Conservation (phyloP, 805 yeast species). For the Candida michaelii region DNA sequence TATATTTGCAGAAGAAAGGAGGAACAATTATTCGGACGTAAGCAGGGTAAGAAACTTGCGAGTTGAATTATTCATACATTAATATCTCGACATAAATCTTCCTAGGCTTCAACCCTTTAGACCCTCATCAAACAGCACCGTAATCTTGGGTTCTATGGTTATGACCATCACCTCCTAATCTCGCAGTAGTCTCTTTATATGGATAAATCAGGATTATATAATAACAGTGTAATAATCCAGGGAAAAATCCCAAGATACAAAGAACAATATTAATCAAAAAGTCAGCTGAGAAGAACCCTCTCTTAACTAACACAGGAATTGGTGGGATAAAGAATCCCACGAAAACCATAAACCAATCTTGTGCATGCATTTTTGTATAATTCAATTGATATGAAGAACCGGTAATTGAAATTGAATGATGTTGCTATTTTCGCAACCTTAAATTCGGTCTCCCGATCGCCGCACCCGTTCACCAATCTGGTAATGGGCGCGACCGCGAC, state of each 20-base stretch:
- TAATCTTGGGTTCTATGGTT: constrained; percentile 19
- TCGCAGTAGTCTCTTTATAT: constrained; percentile 28
- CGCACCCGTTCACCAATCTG: too few relatives aligned
- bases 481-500: too few relatives aligned
- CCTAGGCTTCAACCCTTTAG: too few relatives aligned
- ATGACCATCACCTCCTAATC: constrained; percentile 32
- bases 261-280: constrained; percentile 66
- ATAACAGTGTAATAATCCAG: constrained; percentile 77
- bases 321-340: constrained; percentile 76
- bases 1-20: too few relatives aligned
- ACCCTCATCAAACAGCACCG: constrained; percentile 9
- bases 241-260: constrained; percentile 69
- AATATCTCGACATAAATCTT: too few relatives aligned
- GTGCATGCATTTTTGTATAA: constrained; percentile 30
- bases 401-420: not conserved
- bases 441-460: not conserved
- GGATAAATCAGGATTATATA: constrained; percentile 79
- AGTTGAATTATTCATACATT: too few relatives aligned
- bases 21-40: too few relatives aligned
- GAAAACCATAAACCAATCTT: constrained; percentile 66
- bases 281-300: constrained; percentile 74
- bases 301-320: constrained; percentile 69
- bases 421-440: not conserved
- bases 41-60: too few relatives aligned
- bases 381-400: not conserved